phyloP scores from a whole-genome alignment of 257 asterid genomes.

The Rubia yunnanensis region DNA sequence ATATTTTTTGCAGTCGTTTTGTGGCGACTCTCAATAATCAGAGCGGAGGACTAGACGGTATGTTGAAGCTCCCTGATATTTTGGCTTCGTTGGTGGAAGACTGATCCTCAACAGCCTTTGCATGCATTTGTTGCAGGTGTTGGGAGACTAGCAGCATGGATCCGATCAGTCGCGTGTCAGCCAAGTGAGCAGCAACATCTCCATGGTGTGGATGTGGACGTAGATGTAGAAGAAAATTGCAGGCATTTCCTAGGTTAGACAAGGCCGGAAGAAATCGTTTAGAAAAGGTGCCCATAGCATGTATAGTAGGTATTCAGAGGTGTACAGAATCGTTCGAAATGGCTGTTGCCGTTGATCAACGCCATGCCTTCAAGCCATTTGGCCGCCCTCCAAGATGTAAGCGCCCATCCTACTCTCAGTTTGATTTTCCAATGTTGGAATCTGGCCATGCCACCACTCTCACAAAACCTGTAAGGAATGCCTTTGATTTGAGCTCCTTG shows the following conservation, averaged over 20 bases:
- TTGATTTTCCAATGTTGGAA: constrained; percentile 63
- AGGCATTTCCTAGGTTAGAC: constrained; percentile 61
- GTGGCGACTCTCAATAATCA: constrained; percentile 69
- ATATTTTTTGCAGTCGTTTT: constrained; percentile 36
- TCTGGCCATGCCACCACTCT: constrained; percentile 32
- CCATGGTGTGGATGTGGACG: too few relatives aligned
- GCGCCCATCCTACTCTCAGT: constrained; percentile 78
- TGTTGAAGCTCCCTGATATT: neutral
- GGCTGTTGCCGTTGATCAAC: constrained; percentile 80
- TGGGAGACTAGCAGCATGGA: constrained; percentile 68
- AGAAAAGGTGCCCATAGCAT: constrained; percentile 57
- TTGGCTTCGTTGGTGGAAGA: neutral
- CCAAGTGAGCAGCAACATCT: constrained; percentile 32
- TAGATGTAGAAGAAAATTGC: too few relatives aligned
- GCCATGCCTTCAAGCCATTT: constrained; percentile 78
- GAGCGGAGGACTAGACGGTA: constrained; percentile 78
- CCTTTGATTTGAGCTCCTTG: constrained; percentile 38
- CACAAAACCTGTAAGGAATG: constrained; percentile 34
- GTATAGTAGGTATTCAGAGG: constrained; percentile 41
- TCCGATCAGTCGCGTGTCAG: constrained; percentile 31
- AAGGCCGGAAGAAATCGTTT: constrained; percentile 42
- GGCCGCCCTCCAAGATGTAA: constrained; percentile 76
- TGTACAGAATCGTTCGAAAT: constrained; percentile 60
- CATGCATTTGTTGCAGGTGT: constrained; percentile 36
- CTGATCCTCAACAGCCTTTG: neutral